Evolutionary conservation across 176 grass and related monocot species (phyloP).

Genomic region (Eragrostis curvula): DNA sequence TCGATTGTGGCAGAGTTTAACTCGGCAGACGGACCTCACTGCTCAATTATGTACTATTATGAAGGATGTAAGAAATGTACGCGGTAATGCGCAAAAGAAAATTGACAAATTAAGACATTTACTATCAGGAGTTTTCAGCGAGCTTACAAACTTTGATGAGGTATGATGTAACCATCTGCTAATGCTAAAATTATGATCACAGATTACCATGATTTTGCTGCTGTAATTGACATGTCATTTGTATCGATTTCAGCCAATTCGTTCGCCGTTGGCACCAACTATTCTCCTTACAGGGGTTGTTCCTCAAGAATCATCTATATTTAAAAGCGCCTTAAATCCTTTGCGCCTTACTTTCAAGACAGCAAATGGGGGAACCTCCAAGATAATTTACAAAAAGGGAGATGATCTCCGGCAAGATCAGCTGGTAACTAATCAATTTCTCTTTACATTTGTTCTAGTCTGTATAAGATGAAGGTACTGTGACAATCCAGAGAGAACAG

Average conservation of each 20-base stretch:
- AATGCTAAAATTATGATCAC: constrained; percentile 29
- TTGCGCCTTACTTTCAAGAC: constrained; percentile 87
- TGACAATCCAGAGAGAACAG: background rate
- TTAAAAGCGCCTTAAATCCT: constrained; percentile 85
- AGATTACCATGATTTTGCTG: constrained; percentile 22
- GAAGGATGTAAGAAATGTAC: constrained; percentile 86
- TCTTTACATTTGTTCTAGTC: constrained; percentile 31
- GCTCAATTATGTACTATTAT: constrained; percentile 89
- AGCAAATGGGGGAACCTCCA: constrained; percentile 67
- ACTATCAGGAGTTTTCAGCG: constrained; percentile 75
- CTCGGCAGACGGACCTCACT: constrained; percentile 75
- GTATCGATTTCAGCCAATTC: constrained; percentile 77
- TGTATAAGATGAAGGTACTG: background rate
- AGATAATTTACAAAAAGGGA: constrained; percentile 93
- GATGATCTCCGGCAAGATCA: constrained; percentile 98
- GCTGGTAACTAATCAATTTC: constrained; percentile 59
- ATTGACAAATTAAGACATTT: constrained; percentile 82
- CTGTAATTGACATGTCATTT: constrained; percentile 36
- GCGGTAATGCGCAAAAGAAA: constrained; percentile 87
- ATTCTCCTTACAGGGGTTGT: constrained; percentile 75
- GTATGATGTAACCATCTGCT: constrained; percentile 36
- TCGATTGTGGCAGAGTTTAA: constrained; percentile 90
- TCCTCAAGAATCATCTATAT: constrained; percentile 86
- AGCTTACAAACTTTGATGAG: constrained; percentile 96
- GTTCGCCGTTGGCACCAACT: constrained; percentile 73